Percentiles rank a stretch among this genome's conserved stretches.
Conservation (phyloP, 768 basidiomycete species). For the Mycena rebaudengoi region DNA sequence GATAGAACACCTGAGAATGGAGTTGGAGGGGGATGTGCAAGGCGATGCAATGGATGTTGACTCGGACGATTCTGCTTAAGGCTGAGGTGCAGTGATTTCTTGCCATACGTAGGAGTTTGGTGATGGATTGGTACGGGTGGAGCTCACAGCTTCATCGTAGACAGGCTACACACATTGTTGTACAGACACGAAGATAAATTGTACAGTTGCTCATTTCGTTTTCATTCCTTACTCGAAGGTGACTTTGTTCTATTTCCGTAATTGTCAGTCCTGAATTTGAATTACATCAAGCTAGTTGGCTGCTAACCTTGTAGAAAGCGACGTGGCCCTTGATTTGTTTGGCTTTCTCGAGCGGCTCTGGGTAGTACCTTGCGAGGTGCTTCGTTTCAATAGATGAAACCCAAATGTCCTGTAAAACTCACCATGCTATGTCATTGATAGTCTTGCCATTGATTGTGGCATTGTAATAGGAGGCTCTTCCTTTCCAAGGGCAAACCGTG, state of each 20-base stretch:
- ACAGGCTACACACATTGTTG: background rate
- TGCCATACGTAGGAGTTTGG: background rate
- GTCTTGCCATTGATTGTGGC: conserved; percentile 56
- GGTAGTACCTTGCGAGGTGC: conserved; percentile 68
- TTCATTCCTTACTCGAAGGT: conserved; percentile 33
- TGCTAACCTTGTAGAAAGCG: conserved; percentile 80
- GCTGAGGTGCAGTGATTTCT: background rate
- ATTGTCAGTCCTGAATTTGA: background rate
- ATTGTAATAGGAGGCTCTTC: conserved; percentile 74
- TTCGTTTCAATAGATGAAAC: background rate
- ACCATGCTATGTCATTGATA: conserved; percentile 75
- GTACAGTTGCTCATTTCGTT: conserved; percentile 6
- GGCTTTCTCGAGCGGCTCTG: conserved; percentile 62
- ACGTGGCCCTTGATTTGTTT: conserved; percentile 70
- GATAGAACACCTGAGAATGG: conserved; percentile 68
- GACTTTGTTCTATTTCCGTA: conserved; percentile 47
- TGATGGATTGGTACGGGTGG: background rate
- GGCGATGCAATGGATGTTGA: conserved; percentile 51
- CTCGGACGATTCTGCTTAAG: conserved; percentile 43
- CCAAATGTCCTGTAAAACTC: conserved; percentile 24
- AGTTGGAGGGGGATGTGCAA: conserved; percentile 53
- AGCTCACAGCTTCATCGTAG: background rate
- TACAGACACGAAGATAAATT: conserved; percentile 3
- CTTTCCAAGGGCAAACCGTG: conserved; percentile 75
- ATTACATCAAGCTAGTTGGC: background rate